Evolutionary conservation across 2,329 filamentous ascomycete species (phyloP), one percentile per base, ranked within the genome.

Genomic region (Colletotrichum scovillei): DNA sequence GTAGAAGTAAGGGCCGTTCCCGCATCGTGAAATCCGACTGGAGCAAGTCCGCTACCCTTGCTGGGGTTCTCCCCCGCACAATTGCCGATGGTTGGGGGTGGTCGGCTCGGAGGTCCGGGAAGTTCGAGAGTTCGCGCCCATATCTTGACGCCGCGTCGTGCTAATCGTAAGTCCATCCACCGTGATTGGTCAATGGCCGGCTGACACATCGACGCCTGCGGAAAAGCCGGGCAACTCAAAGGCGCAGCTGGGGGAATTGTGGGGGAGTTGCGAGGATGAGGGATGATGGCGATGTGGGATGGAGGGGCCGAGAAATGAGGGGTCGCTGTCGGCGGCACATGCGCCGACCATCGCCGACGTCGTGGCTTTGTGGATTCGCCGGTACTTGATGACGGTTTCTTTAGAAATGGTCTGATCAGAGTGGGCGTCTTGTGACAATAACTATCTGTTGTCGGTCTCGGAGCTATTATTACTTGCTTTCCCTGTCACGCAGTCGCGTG

Each of bases 51-150:
- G 14, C 35, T 42, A 16, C 5, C 35, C 24, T 26, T 32, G n/a
- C 42, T 11, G 57, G 59, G 16, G 26, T n/a, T 46, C 42, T 46
- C 19, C 70, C 70, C 70, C 60, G 22, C 67, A 53, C 67, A 52
- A 46, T 30, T 56, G 60, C 70, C 66, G 70, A 64, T 57, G 22
- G 35, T 16, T 55, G 66, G 66, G 64, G 38, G 22, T 32, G 19
- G 19, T 42, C 28, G 67, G 67, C 42, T 73, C 70, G 67, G 70
- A 73, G 67, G 67, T 73, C 70, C 70, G 70, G 67, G 46, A 65
- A 65, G 60, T 65, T 65, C 24, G 63, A 38, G 19, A 28, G 49
- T 30, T 65, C 16, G 32, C 14, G 32, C 52, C 49, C 19, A 35
- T n/a, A 35, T n/a, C n/a, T 32, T 42, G 7, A 26, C 35, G 24